Evolutionary conservation across 106 monocot species (phyloP), one percentile per base, ranked within the genome.

Genomic region (Apostasia ramifera): DNA sequence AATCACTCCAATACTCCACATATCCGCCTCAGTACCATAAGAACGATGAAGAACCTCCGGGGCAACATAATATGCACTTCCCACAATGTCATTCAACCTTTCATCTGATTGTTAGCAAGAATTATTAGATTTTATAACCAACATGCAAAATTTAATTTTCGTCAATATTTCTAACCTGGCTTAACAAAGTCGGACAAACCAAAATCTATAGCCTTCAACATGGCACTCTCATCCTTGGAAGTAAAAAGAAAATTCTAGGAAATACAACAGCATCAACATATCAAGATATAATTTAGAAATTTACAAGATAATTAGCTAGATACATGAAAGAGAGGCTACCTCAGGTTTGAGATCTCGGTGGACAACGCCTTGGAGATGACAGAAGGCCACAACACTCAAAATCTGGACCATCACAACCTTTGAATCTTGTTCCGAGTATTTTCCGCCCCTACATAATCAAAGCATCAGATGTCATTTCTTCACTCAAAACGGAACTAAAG

Each of bases 1-100:
- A 73, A 98, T 92, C 44, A 98, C 97, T 57, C 97, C 97, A 41
- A 98, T 81, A 62, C 97, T 98, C 97, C 97, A 98, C 97, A 98
- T 98, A 70, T 98, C 97, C 47, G 92, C 97, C 76, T 98, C 97
- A 45, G 87, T 93, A 44, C 89, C 92, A 77, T 98, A 98, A 52
- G 92, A 86, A 83, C 97, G 80, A 71, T 87, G 97, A 7, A 98
- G 81, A 71, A 98, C 97, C 81, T 98, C 97, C 44, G 97, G 97
- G 61, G 97, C 92, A 52, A 98, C 97, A 75, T 98, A 98, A 63
- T 98, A 98, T 67, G 97, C 92, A 74, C 97, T 98, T 53, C 97
- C 97, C 5, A 98, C 97, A 52, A 98, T 98, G 71, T 98, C 97
- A 77, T 92, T 98, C 42, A 98, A 73, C 63, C 92, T 81, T 66